These are phyloP conservation scores for Fusarium sp. DNA, from an alignment of 2,329 filamentous ascomycete species.

Conservation along the genomic window DNA sequence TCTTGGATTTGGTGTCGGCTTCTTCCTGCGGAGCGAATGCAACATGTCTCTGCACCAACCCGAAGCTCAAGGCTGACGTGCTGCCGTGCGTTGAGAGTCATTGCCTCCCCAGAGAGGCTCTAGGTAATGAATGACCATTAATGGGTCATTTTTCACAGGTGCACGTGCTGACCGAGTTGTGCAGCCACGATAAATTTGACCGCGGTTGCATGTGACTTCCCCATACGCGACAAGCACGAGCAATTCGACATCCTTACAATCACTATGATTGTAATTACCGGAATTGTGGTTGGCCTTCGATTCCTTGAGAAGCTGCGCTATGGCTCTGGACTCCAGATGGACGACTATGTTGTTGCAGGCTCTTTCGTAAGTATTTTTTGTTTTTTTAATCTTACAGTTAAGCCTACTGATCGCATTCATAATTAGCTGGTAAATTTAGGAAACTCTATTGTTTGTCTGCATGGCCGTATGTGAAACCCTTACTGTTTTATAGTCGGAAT, in stretches of 20 bases:
- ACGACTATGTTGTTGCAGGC: neutral
- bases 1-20: neutral
- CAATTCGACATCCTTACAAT: conserved; percentile 1
- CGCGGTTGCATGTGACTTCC: conserved; percentile 9
- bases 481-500: fast-evolving
- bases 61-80: neutral
- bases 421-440: neutral
- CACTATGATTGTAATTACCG: neutral
- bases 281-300: neutral
- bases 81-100: neutral
- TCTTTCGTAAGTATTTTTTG: neutral
- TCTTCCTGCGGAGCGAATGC: neutral
- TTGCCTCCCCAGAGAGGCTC: neutral
- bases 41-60: conserved; percentile 3
- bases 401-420: neutral
- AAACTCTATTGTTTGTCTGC: conserved; percentile 2
- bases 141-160: neutral
- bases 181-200: conserved; percentile 5
- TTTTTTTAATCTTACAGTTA: fast-evolving
- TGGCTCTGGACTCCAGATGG: neutral
- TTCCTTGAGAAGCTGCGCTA: conserved; percentile 7
- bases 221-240: conserved; percentile 2
- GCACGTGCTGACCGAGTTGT: neutral
- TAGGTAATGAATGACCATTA: neutral
- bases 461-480: neutral